These are phyloP conservation scores for Phialophora tarda DNA, from an alignment of 2,329 filamentous ascomycete genomes.

Conservation along the genomic window DNA sequence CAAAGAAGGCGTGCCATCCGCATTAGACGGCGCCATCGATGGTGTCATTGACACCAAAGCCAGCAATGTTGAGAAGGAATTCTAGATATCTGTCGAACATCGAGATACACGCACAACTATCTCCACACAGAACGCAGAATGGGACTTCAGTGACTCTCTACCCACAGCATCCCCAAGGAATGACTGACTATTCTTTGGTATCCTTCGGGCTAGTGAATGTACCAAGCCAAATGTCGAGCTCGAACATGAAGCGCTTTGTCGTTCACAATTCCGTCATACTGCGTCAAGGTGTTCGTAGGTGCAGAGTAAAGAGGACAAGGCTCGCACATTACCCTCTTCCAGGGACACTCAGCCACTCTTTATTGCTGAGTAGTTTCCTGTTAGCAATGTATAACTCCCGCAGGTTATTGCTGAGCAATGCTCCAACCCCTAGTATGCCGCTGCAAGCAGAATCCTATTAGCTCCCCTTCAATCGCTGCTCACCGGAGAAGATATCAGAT, in stretches of 20 bases:
- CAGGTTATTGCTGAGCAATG: neutral
- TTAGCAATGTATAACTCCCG: neutral
- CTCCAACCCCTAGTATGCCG: too few relatives aligned
- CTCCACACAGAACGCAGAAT: too few relatives aligned
- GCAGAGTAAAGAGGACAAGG: too few relatives aligned
- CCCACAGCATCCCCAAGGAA: neutral
- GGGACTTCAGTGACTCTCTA: too few relatives aligned
- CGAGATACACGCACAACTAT: neutral
- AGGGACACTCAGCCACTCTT: too few relatives aligned
- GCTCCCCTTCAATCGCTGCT: too few relatives aligned
- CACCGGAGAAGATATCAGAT: too few relatives aligned
- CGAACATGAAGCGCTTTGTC: neutral
- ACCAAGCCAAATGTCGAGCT: neutral
- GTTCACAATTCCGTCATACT: neutral
- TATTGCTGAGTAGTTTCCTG: neutral
- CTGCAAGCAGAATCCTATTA: too few relatives aligned
- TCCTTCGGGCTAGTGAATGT: neutral
- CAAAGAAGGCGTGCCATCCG: conserved; percentile 8
- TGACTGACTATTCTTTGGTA: neutral
- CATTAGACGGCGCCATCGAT: conserved; percentile 15
- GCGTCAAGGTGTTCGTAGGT: neutral
- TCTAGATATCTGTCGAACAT: neutral
- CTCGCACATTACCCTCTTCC: too few relatives aligned
- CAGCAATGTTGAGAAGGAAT: conserved; percentile 17
- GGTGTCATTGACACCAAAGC: conserved; percentile 14